Conservation (phyloP, 2,329 filamentous ascomycete species). For the Microcyclospora tardicrescens region DNA sequence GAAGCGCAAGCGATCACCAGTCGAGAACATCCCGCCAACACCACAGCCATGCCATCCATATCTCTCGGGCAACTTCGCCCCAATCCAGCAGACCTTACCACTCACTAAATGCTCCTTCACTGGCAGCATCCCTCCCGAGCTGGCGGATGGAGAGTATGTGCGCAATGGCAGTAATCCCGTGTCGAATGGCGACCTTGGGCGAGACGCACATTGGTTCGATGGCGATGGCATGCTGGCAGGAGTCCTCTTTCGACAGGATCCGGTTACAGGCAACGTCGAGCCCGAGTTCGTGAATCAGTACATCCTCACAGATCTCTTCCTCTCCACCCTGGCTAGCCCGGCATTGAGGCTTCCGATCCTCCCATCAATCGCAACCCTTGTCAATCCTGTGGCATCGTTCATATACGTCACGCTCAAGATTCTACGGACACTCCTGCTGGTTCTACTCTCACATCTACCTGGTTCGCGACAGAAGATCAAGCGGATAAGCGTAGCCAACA, state of each 20-base stretch:
- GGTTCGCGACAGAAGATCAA: slow-evolving; percentile 46
- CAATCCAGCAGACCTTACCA: slow-evolving; percentile 42
- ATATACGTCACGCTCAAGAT: slow-evolving; percentile 39
- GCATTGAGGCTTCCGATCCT: slow-evolving; percentile 44
- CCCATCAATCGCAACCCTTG: slow-evolving; percentile 54
- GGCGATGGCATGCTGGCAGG: slow-evolving; percentile 63
- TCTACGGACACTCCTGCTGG: slow-evolving; percentile 44
- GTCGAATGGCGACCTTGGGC: slow-evolving; percentile 45
- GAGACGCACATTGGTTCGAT: slow-evolving; percentile 62
- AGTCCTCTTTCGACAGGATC: slow-evolving; percentile 43
- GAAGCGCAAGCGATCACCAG: slow-evolving; percentile 20
- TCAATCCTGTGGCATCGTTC: slow-evolving; percentile 45
- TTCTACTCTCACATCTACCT: slow-evolving; percentile 44
- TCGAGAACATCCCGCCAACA: slow-evolving; percentile 17
- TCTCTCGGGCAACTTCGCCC: slow-evolving; percentile 56
- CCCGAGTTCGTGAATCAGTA: slow-evolving; percentile 59
- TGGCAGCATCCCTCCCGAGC: slow-evolving; percentile 49
- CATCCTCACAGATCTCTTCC: slow-evolving; percentile 52
- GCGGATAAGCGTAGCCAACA: slow-evolving; percentile 60
- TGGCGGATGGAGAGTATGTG: slow-evolving; percentile 57
- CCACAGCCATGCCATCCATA: slow-evolving; percentile 30
- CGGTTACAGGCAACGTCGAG: slow-evolving; percentile 29
- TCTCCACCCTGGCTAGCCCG: slow-evolving; percentile 38
- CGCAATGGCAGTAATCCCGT: slow-evolving; percentile 60
- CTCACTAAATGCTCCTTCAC: slow-evolving; percentile 45